Conservation (phyloP, 2,329 filamentous ascomycete species). For the Cladosporium austrohemisphaericum region DNA sequence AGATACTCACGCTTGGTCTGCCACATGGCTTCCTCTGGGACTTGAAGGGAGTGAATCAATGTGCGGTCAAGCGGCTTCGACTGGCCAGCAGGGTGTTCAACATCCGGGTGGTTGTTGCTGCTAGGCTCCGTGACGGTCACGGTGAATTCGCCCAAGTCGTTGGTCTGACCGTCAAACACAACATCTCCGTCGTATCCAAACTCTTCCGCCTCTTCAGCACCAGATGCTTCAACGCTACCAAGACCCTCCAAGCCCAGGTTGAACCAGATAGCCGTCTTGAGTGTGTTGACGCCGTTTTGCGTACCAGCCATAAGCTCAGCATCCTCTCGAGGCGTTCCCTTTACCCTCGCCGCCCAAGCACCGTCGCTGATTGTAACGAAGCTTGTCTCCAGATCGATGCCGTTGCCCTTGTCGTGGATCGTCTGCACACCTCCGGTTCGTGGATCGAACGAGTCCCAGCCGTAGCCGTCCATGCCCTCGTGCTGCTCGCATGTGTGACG, state of each 20-base stretch:
- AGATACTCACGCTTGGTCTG: constrained; percentile 62
- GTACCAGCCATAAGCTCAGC: constrained; percentile 43
- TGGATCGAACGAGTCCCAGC: constrained; percentile 96
- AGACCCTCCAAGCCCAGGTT: constrained; percentile 77
- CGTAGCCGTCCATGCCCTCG: constrained; percentile 90
- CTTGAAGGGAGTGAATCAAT: constrained; percentile 66
- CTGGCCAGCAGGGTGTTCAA: constrained; percentile 60
- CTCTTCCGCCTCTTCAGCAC: constrained; percentile 52
- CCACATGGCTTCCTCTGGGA: constrained; percentile 71
- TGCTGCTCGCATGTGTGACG: constrained; percentile 95
- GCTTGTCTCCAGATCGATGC: constrained; percentile 83
- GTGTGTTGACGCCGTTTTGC: constrained; percentile 38
- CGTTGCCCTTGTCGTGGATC: constrained; percentile 85
- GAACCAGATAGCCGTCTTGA: constrained; percentile 76
- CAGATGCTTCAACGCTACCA: constrained; percentile 61
- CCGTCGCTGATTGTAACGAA: constrained; percentile 93
- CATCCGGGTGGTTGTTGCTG: constrained; percentile 56
- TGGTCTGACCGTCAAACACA: constrained; percentile 65
- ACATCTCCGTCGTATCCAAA: constrained; percentile 60
- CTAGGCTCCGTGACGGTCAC: constrained; percentile 71
- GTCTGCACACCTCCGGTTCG: constrained; percentile 81
- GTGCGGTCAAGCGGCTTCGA: constrained; percentile 72
- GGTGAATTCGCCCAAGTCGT: constrained; percentile 73
- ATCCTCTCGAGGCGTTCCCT: constrained; percentile 71
- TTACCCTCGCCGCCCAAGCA: constrained; percentile 87